Evolutionary conservation across 345 rosid genomes (phyloP).

Genomic region (Boechera stricta): DNA sequence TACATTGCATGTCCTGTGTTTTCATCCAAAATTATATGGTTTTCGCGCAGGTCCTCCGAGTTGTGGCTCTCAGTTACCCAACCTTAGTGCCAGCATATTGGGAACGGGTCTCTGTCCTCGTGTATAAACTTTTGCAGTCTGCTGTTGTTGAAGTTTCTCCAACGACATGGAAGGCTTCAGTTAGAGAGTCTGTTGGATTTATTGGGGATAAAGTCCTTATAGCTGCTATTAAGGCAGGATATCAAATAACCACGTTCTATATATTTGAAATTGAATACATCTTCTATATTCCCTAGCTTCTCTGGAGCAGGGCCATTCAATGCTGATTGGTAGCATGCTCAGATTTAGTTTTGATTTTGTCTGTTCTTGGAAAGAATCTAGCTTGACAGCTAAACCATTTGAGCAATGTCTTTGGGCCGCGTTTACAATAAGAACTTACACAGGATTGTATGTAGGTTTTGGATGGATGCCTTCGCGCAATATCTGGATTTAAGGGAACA

Average conservation of each 20-base stretch:
- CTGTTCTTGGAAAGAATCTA: conserved; percentile 9
- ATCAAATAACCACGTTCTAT: conserved; percentile 16
- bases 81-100: conserved; percentile 63
- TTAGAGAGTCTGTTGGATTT: conserved; percentile 55
- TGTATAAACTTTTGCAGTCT: conserved; percentile 55
- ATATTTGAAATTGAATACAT: background rate
- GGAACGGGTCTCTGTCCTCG: conserved; percentile 62
- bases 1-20: conserved; percentile 25
- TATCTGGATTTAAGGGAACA: conserved; percentile 93
- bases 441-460: conserved; percentile 61
- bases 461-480: conserved; percentile 89
- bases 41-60: conserved; percentile 77
- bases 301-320: conserved; percentile 22
- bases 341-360: conserved; percentile 21
- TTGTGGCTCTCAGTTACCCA: conserved; percentile 80
- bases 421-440: conserved; percentile 24
- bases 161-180: conserved; percentile 57
- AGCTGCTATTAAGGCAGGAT: conserved; percentile 73
- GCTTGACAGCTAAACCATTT: conserved; percentile 16
- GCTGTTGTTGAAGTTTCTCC: conserved; percentile 56
- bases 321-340: conserved; percentile 21
- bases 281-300: conserved; percentile 19
- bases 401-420: conserved; percentile 28
- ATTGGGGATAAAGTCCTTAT: conserved; percentile 78
- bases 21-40: conserved; percentile 24